Evolutionary conservation across 2,329 filamentous ascomycete genomes (phyloP).

Genomic region (Trichoderma sp.): DNA sequence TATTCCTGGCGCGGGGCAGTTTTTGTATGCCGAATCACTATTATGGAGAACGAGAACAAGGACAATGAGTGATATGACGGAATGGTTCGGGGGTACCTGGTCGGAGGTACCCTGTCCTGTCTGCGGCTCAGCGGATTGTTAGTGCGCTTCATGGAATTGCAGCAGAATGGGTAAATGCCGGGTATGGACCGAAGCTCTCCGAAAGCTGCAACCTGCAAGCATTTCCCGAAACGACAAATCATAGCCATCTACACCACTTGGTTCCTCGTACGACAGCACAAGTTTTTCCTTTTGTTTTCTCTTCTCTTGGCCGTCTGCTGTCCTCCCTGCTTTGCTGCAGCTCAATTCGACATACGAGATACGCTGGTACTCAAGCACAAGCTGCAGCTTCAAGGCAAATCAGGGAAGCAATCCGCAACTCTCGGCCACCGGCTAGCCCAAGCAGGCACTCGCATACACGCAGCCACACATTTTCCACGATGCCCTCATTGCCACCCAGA

Average conservation of each 20-base stretch:
- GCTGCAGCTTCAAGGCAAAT: neutral
- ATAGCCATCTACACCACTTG: neutral
- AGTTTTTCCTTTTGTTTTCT: neutral
- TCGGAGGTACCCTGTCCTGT: neutral
- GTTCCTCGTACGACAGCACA: neutral
- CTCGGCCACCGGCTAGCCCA: neutral
- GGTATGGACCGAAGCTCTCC: neutral
- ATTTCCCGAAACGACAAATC: neutral
- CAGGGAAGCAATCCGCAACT: neutral
- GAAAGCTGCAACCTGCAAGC: neutral
- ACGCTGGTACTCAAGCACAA: neutral
- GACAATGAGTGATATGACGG: slow-evolving; percentile 7
- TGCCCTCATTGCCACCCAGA: slow-evolving; percentile 36
- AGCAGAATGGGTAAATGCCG: neutral
- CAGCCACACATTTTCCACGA: neutral
- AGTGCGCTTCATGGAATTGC: neutral
- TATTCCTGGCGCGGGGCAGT: slow-evolving; percentile 23
- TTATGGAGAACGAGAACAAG: slow-evolving; percentile 3
- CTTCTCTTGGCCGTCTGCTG: neutral
- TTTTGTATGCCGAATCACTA: slow-evolving; percentile 24
- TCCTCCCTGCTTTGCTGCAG: neutral
- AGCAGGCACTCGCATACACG: neutral
- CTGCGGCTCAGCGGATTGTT: neutral
- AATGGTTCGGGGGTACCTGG: slow-evolving; percentile 10
- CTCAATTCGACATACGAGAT: neutral